These are phyloP conservation scores for Drechslerella dactyloides DNA, from an alignment of 2,329 filamentous ascomycete species.

Conservation along the genomic window DNA sequence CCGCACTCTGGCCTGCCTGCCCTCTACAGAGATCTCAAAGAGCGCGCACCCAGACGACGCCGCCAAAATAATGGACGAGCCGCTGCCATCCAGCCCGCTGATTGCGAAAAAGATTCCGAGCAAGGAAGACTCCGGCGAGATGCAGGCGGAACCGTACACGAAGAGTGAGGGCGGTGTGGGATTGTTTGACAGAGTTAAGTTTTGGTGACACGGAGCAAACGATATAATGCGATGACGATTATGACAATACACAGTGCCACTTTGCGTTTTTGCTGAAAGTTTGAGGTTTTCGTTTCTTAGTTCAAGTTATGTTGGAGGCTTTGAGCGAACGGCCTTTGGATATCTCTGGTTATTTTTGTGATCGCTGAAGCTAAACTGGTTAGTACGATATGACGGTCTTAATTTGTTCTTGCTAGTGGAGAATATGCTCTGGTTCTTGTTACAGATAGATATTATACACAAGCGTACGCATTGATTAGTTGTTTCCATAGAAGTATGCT, in stretches of 20 bases:
- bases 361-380: too few relatives aligned
- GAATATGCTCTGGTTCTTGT: neutral
- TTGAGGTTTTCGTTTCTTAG: neutral
- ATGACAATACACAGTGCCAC: neutral
- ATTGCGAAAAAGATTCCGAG: slow-evolving; percentile 50
- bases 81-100: slow-evolving; percentile 36
- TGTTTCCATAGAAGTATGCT: too few relatives aligned
- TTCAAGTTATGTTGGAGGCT: too few relatives aligned
- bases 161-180: slow-evolving; percentile 21
- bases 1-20: slow-evolving; percentile 36
- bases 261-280: neutral
- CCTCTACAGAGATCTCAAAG: slow-evolving; percentile 43
- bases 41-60: slow-evolving; percentile 45
- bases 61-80: slow-evolving; percentile 50
- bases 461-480: too few relatives aligned
- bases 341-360: too few relatives aligned
- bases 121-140: slow-evolving; percentile 48
- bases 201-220: slow-evolving; percentile 20
- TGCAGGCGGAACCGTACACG: slow-evolving; percentile 47
- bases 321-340: too few relatives aligned
- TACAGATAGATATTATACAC: too few relatives aligned
- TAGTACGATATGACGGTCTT: too few relatives aligned
- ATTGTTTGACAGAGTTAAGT: slow-evolving; percentile 39
- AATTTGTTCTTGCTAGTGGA: neutral
- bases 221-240: neutral